These are phyloP conservation scores for Psidium friedrichsthalianum DNA, from an alignment of 345 rosid species.

Conservation along the genomic window DNA sequence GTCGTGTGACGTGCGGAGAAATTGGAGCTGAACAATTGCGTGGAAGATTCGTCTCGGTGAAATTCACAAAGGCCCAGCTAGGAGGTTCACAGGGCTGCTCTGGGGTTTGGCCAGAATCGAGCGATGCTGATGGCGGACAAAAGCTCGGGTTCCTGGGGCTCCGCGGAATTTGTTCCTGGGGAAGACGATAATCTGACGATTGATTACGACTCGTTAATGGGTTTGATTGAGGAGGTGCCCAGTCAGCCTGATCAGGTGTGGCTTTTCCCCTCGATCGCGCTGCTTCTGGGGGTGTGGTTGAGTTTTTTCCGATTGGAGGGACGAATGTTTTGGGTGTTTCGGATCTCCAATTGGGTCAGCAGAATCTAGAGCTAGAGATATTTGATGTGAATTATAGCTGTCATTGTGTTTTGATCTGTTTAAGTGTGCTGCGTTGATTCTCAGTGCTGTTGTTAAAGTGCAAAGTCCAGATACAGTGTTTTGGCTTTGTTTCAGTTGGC, in stretches of 20 bases:
- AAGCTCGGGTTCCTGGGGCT: neutral
- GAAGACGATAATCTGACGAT: neutral
- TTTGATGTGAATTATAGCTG: neutral
- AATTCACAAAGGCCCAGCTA: neutral
- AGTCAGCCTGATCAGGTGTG: neutral
- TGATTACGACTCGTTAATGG: neutral
- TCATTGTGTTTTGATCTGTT: neutral
- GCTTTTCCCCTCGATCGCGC: neutral
- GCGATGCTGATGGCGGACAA: neutral
- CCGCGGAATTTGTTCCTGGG: neutral
- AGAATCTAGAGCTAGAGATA: neutral
- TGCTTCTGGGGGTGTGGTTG: neutral
- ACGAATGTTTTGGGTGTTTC: neutral
- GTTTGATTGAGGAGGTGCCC: constrained; percentile 3
- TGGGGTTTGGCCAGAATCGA: neutral
- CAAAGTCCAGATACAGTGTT: neutral
- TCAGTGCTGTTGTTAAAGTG: neutral
- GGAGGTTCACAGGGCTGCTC: too few relatives aligned
- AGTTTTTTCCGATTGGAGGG: neutral
- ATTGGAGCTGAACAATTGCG: neutral
- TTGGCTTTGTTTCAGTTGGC: neutral
- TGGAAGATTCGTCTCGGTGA: neutral
- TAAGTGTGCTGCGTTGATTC: neutral
- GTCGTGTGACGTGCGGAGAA: neutral
- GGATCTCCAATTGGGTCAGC: neutral